Percentiles rank a stretch among this genome's conserved stretches.
Conservation (phyloP, 768 basidiomycete genomes). For the Termitomyces sp. region DNA sequence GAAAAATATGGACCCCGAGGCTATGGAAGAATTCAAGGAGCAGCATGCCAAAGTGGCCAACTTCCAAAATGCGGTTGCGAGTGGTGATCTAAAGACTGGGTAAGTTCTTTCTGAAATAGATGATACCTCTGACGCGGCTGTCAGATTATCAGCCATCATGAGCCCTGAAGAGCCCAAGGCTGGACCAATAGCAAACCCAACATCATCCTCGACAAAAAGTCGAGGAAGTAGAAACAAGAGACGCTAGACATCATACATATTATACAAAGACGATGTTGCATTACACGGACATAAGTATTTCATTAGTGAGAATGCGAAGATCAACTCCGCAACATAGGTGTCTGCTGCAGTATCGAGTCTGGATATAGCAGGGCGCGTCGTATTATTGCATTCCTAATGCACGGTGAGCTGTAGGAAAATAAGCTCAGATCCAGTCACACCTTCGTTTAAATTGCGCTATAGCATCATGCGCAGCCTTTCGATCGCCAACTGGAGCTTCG, state of each 20-base stretch:
- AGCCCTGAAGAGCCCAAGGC: conserved; percentile 18
- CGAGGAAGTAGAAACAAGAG: conserved; percentile 36
- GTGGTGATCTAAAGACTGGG: conserved; percentile 60
- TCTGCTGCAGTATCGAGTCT: conserved; percentile 10
- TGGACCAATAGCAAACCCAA: conserved; percentile 1
- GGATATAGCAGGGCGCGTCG: conserved; percentile 60
- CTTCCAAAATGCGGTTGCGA: conserved; percentile 55
- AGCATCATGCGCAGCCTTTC: conserved; percentile 47
- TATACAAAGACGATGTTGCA: not conserved
- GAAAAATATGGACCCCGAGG: conserved; percentile 78
- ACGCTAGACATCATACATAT: conserved; percentile 24
- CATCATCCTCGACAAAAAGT: conserved; percentile 15
- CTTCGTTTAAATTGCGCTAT: conserved; percentile 69
- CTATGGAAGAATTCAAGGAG: conserved; percentile 60
- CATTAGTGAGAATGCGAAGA: conserved; percentile 8
- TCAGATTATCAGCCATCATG: conserved; percentile 45
- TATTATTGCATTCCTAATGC: conserved; percentile 48
- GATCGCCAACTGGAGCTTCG: conserved; percentile 33
- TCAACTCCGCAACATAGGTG: not conserved
- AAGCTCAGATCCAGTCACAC: conserved; percentile 30
- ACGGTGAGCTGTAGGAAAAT: conserved; percentile 1
- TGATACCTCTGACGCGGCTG: conserved; percentile 1
- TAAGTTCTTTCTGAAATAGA: conserved; percentile 23
- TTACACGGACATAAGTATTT: not conserved
- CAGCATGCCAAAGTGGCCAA: conserved; percentile 57